A percentile compares a stretch with the other conserved stretches of the same genome.
Conservation (phyloP, 176 grass and related monocot species). For the Miscanthus lutarioriparius region DNA sequence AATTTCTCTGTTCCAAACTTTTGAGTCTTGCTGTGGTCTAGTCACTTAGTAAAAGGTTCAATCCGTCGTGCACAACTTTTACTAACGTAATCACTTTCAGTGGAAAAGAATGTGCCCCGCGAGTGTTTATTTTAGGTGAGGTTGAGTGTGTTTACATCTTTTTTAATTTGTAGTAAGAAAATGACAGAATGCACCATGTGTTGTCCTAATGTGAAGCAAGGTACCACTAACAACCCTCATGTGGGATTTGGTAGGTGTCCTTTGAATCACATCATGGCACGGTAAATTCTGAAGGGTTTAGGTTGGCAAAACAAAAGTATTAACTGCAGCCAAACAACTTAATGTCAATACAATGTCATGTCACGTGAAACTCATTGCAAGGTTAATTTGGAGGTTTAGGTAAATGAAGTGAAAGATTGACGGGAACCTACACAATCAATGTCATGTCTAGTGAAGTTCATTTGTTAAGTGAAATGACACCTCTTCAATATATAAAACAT, state of each 20-base stretch:
- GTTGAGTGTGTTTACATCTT: not conserved
- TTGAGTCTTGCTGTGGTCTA: not conserved
- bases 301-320: not conserved
- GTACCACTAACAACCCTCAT: not conserved
- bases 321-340: not conserved
- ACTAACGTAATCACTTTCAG: not conserved
- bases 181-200: not conserved
- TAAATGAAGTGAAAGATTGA: slow-evolving; percentile 9
- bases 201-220: not conserved
- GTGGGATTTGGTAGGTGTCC: not conserved
- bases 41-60: not conserved
- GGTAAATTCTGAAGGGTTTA: not conserved
- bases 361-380: not conserved
- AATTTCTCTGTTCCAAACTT: not conserved
- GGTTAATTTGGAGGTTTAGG: not conserved
- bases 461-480: not conserved
- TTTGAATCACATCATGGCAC: not conserved
- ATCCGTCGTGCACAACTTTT: not conserved
- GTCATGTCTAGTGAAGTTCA: not conserved
- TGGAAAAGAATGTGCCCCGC: not conserved
- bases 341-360: not conserved
- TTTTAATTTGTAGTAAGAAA: not conserved
- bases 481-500: not conserved
- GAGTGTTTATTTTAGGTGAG: not conserved
- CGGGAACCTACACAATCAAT: not conserved